These are phyloP conservation scores for Bipolaris bicolor DNA, from an alignment of 2,329 filamentous ascomycete species.

Conservation along the genomic window DNA sequence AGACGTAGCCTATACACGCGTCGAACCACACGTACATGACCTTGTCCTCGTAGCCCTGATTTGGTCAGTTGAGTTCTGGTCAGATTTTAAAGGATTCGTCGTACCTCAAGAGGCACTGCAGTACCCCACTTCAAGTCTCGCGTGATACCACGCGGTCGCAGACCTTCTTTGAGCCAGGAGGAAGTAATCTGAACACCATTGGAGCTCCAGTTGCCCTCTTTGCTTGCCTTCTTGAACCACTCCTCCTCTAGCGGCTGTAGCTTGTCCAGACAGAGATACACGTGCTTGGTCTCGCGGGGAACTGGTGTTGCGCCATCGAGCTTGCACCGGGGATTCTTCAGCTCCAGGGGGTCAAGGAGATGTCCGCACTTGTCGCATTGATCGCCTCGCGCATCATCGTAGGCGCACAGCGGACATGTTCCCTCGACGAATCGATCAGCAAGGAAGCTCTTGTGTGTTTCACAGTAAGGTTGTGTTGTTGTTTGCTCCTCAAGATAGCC, in stretches of 20 bases:
- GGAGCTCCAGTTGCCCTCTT: slow-evolving; percentile 75
- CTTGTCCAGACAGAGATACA: slow-evolving; percentile 86
- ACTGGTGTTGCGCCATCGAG: slow-evolving; percentile 83
- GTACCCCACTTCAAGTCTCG: slow-evolving; percentile 91
- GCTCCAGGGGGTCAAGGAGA: slow-evolving; percentile 57
- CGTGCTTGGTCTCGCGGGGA: slow-evolving; percentile 82
- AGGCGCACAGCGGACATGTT: slow-evolving; percentile 72
- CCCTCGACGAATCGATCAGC: slow-evolving; percentile 76
- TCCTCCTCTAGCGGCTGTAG: slow-evolving; percentile 76
- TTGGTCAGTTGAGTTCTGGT: slow-evolving; percentile 11
- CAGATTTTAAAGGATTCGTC: not conserved
- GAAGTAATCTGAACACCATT: slow-evolving; percentile 80
- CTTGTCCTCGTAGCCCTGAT: slow-evolving; percentile 68
- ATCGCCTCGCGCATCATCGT: slow-evolving; percentile 60
- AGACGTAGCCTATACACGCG: slow-evolving; percentile 92
- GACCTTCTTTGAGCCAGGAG: slow-evolving; percentile 80
- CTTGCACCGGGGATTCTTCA: slow-evolving; percentile 77
- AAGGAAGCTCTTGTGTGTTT: slow-evolving; percentile 61
- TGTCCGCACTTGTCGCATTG: slow-evolving; percentile 60
- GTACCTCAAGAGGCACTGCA: slow-evolving; percentile 59
- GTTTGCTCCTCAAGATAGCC: slow-evolving; percentile 86
- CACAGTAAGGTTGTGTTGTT: slow-evolving; percentile 90
- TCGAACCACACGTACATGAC: slow-evolving; percentile 96
- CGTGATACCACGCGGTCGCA: slow-evolving; percentile 87
- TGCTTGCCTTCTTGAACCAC: slow-evolving; percentile 77